These are phyloP conservation scores for Rhizophora mangle DNA, from an alignment of 345 rosid species.

Conservation along the genomic window DNA sequence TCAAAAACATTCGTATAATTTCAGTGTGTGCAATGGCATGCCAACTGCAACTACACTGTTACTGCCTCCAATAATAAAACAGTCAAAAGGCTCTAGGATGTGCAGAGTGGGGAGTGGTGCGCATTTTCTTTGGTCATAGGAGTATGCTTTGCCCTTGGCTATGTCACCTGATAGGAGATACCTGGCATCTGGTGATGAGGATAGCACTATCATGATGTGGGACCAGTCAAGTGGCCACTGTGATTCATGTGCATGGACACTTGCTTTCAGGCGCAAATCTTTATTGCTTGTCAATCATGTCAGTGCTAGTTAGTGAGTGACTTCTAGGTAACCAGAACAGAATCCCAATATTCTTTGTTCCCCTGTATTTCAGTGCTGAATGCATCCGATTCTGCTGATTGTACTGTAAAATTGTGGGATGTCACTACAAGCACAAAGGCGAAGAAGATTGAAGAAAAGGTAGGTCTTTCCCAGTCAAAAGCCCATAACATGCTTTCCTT, in stretches of 20 bases:
- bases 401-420: slow-evolving; percentile 89
- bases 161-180: slow-evolving; percentile 92
- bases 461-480: neutral
- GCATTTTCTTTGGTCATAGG: slow-evolving; percentile 82
- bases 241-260: slow-evolving; percentile 82
- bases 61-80: slow-evolving; percentile 93
- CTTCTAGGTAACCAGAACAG: neutral
- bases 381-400: slow-evolving; percentile 96
- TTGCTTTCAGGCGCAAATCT: slow-evolving; percentile 64
- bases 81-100: slow-evolving; percentile 77
- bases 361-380: slow-evolving; percentile 56
- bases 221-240: slow-evolving; percentile 89
- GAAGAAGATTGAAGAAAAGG: slow-evolving; percentile 62
- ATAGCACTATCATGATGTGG: slow-evolving; percentile 95
- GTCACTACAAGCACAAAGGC: slow-evolving; percentile 63
- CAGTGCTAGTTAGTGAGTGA: neutral
- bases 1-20: slow-evolving; percentile 7
- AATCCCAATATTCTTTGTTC: neutral
- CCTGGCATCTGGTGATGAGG: slow-evolving; percentile 97
- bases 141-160: slow-evolving; percentile 76
- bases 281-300: slow-evolving; percentile 8
- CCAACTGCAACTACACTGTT: slow-evolving; percentile 87
- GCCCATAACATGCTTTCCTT: neutral
- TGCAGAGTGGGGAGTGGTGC: slow-evolving; percentile 85
- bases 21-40: slow-evolving; percentile 97